Evolutionary conservation across 768 basidiomycete species (phyloP), one percentile per base, ranked within the genome.

Genomic region (Lactarius trivialis): DNA sequence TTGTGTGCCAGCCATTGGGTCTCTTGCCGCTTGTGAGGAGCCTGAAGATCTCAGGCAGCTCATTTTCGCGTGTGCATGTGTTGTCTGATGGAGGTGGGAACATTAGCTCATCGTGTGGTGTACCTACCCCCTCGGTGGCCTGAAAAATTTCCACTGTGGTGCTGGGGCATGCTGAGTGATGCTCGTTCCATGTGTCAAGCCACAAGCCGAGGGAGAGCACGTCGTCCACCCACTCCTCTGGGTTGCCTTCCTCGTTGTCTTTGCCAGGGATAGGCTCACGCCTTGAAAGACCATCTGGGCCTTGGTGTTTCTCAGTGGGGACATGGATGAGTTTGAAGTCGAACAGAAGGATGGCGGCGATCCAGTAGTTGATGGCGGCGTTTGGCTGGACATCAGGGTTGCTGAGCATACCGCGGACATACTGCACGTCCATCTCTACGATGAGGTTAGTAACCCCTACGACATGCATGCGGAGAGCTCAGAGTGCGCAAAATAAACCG

Each of bases 241-340:
- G 48, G n/a, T 49, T 7, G 5, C 26, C 21, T 28, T 55, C 54
- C 3, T 55, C 15, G 3, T 55, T 41, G 7, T 36, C 36, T 39
- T 60, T 33, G 7, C 26, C 19, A 7, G 28, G 28, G 2, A 32
- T 36, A 3, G 32, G 37, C 3, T 60, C 53, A 7, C 37, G 48
- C 2, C 72, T 50, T 0, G 72, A 77, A 0, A 76, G 59, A 2
- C 72, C 72, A 58, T 77, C 75, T 0, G 75, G 71, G 0, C 71
- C 69, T 17, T 56, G 55, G 32, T 67, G 62, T 5, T 41, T 55
- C 0, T 63, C 49, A 0, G 63, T 71, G 0, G 76, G 74, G 7
- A 80, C 70, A 54, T 80, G 79, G 0, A 69, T 60, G 0, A 79
- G 64, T 2, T 64, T 67, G 66, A 78, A 76, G 49, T 74, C 65